A percentile compares a stretch with the other conserved stretches of the same genome.
These are phyloP conservation scores for Saccharomycodes ludwigii DNA, from an alignment of 805 yeast genomes.

Conservation along the genomic window DNA sequence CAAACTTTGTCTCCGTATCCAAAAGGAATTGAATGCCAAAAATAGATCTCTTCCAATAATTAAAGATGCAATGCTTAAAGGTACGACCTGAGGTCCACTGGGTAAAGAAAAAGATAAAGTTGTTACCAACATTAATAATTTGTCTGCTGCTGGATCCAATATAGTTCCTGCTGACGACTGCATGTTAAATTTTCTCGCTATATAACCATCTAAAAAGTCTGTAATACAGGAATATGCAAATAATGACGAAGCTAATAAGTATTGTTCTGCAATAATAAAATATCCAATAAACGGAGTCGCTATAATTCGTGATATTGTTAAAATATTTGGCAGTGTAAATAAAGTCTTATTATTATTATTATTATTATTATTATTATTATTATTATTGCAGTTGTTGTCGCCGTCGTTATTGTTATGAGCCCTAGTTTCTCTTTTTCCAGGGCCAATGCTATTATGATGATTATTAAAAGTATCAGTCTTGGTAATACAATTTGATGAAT, in stretches of 20 bases:
- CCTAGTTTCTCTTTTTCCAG: too few species aligned
- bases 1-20: slow-evolving; percentile 53
- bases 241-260: slow-evolving; percentile 52
- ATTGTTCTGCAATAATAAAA: slow-evolving; percentile 51
- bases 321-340: slow-evolving; percentile 75
- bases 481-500: too few species aligned
- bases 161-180: slow-evolving; percentile 79
- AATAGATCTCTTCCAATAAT: slow-evolving; percentile 78
- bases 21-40: slow-evolving; percentile 59
- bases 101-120: slow-evolving; percentile 58
- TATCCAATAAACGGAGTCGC: slow-evolving; percentile 82
- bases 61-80: slow-evolving; percentile 49
- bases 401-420: background rate
- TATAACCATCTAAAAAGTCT: slow-evolving; percentile 82
- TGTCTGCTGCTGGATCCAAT: slow-evolving; percentile 93
- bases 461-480: too few species aligned
- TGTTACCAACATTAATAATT: slow-evolving; percentile 74
- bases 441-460: too few species aligned
- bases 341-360: slow-evolving; percentile 32
- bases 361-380: background rate
- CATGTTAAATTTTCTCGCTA: slow-evolving; percentile 73
- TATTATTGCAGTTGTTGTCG: background rate
- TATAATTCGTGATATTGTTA: slow-evolving; percentile 70
- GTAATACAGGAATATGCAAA: slow-evolving; percentile 83
- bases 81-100: slow-evolving; percentile 47